Evolutionary conservation across 768 basidiomycete genomes (phyloP).

Genomic region (Suillus cothurnatus): DNA sequence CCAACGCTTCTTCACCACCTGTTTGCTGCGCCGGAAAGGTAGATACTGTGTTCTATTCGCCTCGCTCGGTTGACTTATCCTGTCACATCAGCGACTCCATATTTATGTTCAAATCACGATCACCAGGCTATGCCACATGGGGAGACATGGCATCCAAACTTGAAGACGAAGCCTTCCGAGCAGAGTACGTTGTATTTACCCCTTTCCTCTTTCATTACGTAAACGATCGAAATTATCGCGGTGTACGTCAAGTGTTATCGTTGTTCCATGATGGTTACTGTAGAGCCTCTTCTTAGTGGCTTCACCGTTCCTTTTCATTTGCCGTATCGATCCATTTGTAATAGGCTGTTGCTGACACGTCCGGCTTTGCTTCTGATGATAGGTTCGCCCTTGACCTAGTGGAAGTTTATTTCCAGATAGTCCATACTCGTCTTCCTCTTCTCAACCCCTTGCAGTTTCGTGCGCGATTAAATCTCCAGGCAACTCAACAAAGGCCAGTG

Average conservation of each 20-base stretch:
- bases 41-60: conserved; percentile 36
- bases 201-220: conserved; percentile 33
- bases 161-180: conserved; percentile 71
- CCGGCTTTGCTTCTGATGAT: conserved; percentile 17
- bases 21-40: conserved; percentile 72
- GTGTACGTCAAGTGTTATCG: conserved; percentile 25
- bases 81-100: conserved; percentile 39
- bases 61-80: conserved; percentile 18
- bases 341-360: conserved; percentile 14
- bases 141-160: conserved; percentile 74
- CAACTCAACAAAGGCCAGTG: conserved; percentile 25
- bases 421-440: conserved; percentile 85
- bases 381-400: conserved; percentile 93
- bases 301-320: conserved; percentile 26
- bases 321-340: conserved; percentile 27
- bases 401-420: conserved; percentile 93
- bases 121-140: conserved; percentile 67
- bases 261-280: conserved; percentile 25
- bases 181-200: conserved; percentile 69
- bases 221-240: conserved; percentile 25
- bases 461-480: conserved; percentile 56
- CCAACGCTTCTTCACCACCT: conserved; percentile 70
- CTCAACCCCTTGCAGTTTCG: conserved; percentile 85
- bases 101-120: conserved; percentile 35
- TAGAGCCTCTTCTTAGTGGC: conserved; percentile 14